Conservation (phyloP, 228 moss, liverwort and hornwort species). For the Sphagnum fallax region DNA sequence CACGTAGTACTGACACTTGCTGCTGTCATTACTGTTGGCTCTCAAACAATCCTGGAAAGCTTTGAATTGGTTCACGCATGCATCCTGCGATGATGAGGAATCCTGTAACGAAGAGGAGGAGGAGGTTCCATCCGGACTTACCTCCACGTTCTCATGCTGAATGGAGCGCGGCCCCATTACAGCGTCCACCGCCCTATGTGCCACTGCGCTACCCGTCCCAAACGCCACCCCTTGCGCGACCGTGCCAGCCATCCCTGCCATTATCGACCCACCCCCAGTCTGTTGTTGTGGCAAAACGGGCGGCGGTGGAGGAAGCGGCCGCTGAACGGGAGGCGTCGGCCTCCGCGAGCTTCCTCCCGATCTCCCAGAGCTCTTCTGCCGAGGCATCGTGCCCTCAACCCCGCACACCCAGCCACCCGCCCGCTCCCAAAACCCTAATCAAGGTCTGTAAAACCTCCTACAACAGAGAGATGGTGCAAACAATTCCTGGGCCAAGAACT, state of each 20-base stretch:
- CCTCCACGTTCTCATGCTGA: conserved; percentile 54
- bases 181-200: conserved; percentile 88
- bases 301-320: conserved; percentile 47
- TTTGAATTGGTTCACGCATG: conserved; percentile 45
- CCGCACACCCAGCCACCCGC: too few species aligned
- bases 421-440: too few species aligned
- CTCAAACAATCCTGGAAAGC: conserved; percentile 81
- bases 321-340: conserved; percentile 46
- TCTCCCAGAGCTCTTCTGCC: conserved; percentile 25
- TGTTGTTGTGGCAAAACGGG: conserved; percentile 36
- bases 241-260: conserved; percentile 68
- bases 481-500: too few species aligned
- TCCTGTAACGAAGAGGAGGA: not conserved
- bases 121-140: conserved; percentile 7
- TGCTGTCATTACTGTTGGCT: conserved; percentile 69
- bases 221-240: conserved; percentile 93
- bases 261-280: conserved; percentile 40
- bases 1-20: conserved; percentile 86
- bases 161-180: conserved; percentile 70
- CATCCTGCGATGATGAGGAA: conserved; percentile 6
- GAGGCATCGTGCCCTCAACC: conserved; percentile 26
- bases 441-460: too few species aligned
- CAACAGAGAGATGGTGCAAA: too few species aligned
- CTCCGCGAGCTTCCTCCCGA: conserved; percentile 46
- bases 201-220: conserved; percentile 88